These are phyloP conservation scores for Xylaria venustula DNA, from an alignment of 495 filamentous ascomycete species.

Conservation along the genomic window DNA sequence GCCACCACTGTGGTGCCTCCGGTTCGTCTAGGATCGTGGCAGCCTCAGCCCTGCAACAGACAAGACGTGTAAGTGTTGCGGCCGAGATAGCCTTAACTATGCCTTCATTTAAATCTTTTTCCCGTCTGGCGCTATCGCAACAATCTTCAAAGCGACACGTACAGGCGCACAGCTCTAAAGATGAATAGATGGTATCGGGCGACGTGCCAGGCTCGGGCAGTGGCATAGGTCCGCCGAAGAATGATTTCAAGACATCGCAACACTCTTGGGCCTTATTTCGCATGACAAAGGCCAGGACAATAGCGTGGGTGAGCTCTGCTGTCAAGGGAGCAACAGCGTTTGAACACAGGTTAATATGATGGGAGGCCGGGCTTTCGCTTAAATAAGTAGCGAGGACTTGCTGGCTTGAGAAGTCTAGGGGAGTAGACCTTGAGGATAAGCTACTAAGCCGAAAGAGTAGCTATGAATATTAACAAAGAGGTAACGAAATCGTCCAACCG, in stretches of 20 bases:
- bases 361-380: neutral
- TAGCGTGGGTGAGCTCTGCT: neutral
- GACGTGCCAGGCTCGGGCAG: neutral
- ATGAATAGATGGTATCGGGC: neutral
- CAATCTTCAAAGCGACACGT: neutral
- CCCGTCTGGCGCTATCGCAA: neutral
- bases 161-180: neutral
- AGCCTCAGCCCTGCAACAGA: neutral
- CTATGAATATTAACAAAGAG: neutral
- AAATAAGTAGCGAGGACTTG: neutral
- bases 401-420: neutral
- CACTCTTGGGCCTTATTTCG: neutral
- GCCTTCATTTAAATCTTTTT: neutral
- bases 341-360: neutral
- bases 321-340: neutral
- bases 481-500: neutral
- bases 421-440: neutral
- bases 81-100: neutral
- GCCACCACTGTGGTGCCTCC: neutral
- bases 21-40: neutral
- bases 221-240: neutral
- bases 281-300: neutral
- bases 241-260: neutral
- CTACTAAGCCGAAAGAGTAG: neutral
- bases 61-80: neutral